Percentiles rank a stretch among this genome's conserved stretches.
These are phyloP conservation scores for Fusarium staphyleae DNA, from an alignment of 2,329 filamentous ascomycete species.

Conservation along the genomic window DNA sequence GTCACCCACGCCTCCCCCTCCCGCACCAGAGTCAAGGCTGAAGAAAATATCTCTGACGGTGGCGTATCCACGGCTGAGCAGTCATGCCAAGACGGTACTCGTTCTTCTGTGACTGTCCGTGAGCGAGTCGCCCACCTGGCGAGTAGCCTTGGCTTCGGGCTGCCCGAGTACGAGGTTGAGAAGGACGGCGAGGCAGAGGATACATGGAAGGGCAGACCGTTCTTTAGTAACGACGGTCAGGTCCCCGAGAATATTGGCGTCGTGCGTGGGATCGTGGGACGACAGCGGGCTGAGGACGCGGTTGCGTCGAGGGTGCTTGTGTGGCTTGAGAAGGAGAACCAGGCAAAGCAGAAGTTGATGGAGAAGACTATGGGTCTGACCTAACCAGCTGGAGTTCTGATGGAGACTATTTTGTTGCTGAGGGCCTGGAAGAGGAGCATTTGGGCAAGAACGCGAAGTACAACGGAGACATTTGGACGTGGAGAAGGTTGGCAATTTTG, in stretches of 20 bases:
- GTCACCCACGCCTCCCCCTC: slow-evolving; percentile 3
- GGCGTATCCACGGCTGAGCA: slow-evolving; percentile 2
- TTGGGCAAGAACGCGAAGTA: no score
- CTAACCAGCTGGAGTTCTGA: background rate
- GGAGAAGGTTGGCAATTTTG: background rate
- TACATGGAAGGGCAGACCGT: slow-evolving; percentile 48
- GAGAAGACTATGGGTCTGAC: background rate
- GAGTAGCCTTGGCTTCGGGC: slow-evolving; percentile 41
- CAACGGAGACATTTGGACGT: background rate
- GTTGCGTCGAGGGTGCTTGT: slow-evolving; percentile 51
- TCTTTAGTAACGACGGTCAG: slow-evolving; percentile 43
- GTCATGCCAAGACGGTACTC: background rate
- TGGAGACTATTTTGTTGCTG: background rate
- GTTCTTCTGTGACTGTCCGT: slow-evolving; percentile 13
- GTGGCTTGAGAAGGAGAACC: slow-evolving; percentile 44
- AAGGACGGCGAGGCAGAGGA: slow-evolving; percentile 24
- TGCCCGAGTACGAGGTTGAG: slow-evolving; percentile 47
- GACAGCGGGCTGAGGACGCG: slow-evolving; percentile 46
- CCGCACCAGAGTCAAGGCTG: slow-evolving; percentile 23
- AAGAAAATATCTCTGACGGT: slow-evolving; percentile 20
- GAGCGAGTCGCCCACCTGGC: slow-evolving; percentile 47
- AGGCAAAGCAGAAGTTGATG: slow-evolving; percentile 9
- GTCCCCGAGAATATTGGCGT: slow-evolving; percentile 46
- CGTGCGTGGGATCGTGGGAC: slow-evolving; percentile 46
- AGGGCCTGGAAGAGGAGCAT: background rate